A percentile compares a stretch with the other conserved stretches of the same genome.
Evolutionary conservation across 768 basidiomycete species (phyloP).

Genomic region (Clitopilus passeckerianus): DNA sequence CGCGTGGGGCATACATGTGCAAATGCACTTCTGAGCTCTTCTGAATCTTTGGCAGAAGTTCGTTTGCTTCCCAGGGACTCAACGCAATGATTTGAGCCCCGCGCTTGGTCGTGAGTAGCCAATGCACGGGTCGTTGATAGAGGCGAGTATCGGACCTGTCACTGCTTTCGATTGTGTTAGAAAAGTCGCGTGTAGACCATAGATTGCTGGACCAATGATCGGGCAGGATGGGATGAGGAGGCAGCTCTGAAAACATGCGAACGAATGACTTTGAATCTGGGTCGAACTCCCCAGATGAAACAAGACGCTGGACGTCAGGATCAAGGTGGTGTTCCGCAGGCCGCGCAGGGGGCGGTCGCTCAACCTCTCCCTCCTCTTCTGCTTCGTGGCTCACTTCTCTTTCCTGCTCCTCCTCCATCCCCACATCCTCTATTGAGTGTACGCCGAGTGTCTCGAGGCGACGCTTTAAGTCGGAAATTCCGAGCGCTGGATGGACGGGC

Average conservation of each 20-base stretch:
- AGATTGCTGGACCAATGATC: constrained; percentile 15
- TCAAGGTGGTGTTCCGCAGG: constrained; percentile 23
- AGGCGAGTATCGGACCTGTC: no score
- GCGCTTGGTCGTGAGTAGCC: constrained; percentile 26
- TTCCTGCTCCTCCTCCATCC: constrained; percentile 33
- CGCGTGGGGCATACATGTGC: constrained; percentile 37
- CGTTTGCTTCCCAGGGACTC: constrained; percentile 36
- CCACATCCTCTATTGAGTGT: not conserved
- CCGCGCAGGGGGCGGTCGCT: constrained; percentile 24
- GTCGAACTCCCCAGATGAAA: no score
- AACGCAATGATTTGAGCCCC: constrained; percentile 22
- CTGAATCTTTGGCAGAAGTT: constrained; percentile 28
- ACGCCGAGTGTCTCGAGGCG: no score
- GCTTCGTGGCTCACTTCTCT: constrained; percentile 39
- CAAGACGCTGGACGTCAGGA: constrained; percentile 17
- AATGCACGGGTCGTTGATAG: constrained; percentile 4
- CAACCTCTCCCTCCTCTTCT: constrained; percentile 46
- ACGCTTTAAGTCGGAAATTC: not conserved
- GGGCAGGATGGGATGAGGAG: not conserved
- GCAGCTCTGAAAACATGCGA: constrained; percentile 16
- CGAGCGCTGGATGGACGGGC: not conserved
- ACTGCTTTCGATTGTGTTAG: constrained; percentile 22
- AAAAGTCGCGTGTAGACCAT: constrained; percentile 29
- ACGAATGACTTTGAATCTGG: no score
- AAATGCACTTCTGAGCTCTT: constrained; percentile 25